Evolutionary conservation across 1,284 basidiomycete species (phyloP).

Genomic region (Malassezia japonica): DNA sequence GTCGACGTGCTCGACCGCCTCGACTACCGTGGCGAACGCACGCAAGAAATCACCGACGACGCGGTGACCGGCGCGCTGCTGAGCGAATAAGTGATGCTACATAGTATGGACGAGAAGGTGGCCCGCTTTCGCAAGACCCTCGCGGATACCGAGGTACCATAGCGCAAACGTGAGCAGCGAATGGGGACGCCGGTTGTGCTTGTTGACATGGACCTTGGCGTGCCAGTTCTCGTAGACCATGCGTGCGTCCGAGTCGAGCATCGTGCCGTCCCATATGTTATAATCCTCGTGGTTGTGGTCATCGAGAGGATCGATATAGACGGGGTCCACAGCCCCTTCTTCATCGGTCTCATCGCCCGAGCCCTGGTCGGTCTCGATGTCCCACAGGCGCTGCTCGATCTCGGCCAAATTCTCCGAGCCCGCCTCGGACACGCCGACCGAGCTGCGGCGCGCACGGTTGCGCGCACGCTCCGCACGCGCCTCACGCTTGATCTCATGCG

Average conservation of each 20-base stretch:
- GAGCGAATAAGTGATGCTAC: background rate
- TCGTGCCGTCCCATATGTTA: conserved; percentile 7
- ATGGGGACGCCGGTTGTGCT: background rate
- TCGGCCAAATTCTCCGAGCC: background rate
- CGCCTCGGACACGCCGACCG: background rate
- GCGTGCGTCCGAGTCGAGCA: conserved; percentile 11
- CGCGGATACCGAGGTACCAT: conserved; percentile 7
- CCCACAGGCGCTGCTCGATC: background rate
- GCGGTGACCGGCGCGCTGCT: conserved; percentile 25
- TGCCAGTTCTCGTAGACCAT: background rate
- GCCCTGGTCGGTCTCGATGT: background rate
- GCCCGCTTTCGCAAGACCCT: conserved; percentile 8
- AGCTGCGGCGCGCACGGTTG: background rate
- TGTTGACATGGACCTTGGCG: background rate
- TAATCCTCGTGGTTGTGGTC: background rate
- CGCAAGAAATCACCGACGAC: background rate
- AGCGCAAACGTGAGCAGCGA: conserved; percentile 11
- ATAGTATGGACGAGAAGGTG: conserved; percentile 11
- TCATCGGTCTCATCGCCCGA: background rate
- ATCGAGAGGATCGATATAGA: conserved; percentile 8
- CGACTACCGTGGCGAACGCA: conserved; percentile 73
- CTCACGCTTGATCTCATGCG: background rate
- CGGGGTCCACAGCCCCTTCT: background rate
- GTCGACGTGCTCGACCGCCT: conserved; percentile 77
- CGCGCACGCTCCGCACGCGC: background rate